phyloP scores from a whole-genome alignment of 768 basidiomycete genomes.

The Mycena haematopus region DNA sequence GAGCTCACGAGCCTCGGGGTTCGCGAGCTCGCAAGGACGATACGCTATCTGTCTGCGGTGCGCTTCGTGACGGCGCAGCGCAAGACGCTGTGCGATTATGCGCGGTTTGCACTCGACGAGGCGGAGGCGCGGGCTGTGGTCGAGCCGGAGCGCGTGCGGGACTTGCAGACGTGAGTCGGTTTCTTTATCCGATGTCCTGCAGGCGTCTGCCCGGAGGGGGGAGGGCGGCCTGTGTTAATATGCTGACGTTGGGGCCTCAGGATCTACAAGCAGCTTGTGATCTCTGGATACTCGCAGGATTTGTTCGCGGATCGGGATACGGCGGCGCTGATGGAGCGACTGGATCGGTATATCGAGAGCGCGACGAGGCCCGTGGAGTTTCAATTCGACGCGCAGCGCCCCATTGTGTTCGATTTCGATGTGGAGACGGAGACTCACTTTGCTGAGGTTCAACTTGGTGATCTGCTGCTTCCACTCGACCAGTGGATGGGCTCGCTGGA shows the following conservation, averaged over 20 bases:
- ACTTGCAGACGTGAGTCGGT: neutral
- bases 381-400: too few species aligned
- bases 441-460: too few species aligned
- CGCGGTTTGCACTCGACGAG: neutral
- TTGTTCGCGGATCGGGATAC: neutral
- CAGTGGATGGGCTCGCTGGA: neutral
- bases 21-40: neutral
- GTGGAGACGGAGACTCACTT: too few species aligned
- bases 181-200: too few species aligned
- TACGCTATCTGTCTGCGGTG: neutral
- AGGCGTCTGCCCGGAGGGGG: too few species aligned
- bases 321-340: neutral
- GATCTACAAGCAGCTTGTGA: neutral
- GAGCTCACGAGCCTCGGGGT: neutral
- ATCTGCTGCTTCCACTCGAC: neutral
- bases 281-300: constrained; percentile 1
- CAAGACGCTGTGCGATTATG: neutral
- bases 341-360: neutral
- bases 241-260: neutral
- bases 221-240: too few species aligned
- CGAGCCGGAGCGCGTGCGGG: neutral
- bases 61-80: neutral
- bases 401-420: too few species aligned
- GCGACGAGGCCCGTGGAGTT: too few species aligned
- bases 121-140: neutral